Evolutionary conservation across 345 rosid species (phyloP).

Genomic region (Syzygium aromaticum): DNA sequence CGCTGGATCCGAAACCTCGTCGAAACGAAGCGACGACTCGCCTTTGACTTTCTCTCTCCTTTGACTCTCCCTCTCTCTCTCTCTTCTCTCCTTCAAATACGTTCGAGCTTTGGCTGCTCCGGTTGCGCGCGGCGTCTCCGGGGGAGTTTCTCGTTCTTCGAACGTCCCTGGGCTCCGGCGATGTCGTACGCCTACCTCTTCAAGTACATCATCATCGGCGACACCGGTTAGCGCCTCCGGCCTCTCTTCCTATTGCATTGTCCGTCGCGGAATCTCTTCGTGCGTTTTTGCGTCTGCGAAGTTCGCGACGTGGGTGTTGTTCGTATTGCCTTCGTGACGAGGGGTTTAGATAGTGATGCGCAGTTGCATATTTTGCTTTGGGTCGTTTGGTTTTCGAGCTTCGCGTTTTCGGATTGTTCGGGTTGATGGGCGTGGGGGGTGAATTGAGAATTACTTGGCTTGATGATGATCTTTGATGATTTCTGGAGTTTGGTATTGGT

Average conservation of each 20-base stretch:
- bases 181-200: slow-evolving; percentile 12
- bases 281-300: too few relatives aligned
- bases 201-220: slow-evolving; percentile 15
- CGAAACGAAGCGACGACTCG: not conserved
- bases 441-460: not conserved
- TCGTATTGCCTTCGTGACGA: not conserved
- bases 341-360: not conserved
- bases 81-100: not conserved
- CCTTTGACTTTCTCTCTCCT: not conserved
- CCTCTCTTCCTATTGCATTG: not conserved
- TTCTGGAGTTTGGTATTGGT: not conserved
- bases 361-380: not conserved
- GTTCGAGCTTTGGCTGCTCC: not conserved
- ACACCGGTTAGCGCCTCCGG: slow-evolving; percentile 1
- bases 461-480: not conserved
- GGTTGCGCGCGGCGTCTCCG: not conserved
- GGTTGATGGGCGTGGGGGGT: not conserved
- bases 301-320: not conserved
- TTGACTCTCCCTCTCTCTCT: not conserved
- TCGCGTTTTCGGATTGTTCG: not conserved
- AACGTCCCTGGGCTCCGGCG: not conserved
- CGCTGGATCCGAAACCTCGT: not conserved
- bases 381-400: not conserved
- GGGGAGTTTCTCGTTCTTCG: too few relatives aligned
- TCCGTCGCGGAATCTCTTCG: not conserved